Percentiles rank a stretch among this genome's conserved stretches.
Conservation (phyloP, 2,329 filamentous ascomycete genomes). For the Ophiostoma pallidulum region DNA sequence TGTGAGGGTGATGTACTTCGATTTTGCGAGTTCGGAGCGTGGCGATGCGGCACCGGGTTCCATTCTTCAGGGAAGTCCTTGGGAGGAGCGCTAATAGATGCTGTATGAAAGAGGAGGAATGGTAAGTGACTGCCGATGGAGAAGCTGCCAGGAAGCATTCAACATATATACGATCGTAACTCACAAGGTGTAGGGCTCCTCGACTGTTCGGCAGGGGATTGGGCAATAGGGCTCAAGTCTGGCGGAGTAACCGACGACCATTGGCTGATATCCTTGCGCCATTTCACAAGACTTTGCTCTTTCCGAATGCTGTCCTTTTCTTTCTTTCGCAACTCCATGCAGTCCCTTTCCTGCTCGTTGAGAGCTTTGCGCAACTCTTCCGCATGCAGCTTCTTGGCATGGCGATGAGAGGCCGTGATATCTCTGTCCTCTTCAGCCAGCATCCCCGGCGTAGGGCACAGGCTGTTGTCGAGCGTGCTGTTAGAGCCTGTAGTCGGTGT, state of each 20-base stretch:
- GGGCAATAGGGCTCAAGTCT: conserved; percentile 38
- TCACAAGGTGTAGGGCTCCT: conserved; percentile 15
- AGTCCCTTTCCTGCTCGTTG: conserved; percentile 26
- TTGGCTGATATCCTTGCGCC: conserved; percentile 35
- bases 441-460: conserved; percentile 19
- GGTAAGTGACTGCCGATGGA: neutral
- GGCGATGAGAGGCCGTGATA: conserved; percentile 26
- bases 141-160: neutral
- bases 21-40: neutral
- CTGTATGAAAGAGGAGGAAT: neutral
- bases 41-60: neutral
- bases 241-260: conserved; percentile 46
- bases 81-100: neutral
- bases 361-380: conserved; percentile 17
- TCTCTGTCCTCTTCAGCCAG: conserved; percentile 27
- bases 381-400: conserved; percentile 37
- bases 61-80: neutral
- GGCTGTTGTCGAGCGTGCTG: conserved; percentile 20
- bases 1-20: neutral
- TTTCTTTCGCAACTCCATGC: conserved; percentile 34
- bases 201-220: no score
- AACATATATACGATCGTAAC: neutral
- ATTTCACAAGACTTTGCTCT: conserved; percentile 29
- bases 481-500: conserved; percentile 40
- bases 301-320: conserved; percentile 30